Percentiles rank a stretch among this genome's conserved stretches.
Conservation (phyloP, 805 yeast species). For the Suhomyces kilbournensis region DNA sequence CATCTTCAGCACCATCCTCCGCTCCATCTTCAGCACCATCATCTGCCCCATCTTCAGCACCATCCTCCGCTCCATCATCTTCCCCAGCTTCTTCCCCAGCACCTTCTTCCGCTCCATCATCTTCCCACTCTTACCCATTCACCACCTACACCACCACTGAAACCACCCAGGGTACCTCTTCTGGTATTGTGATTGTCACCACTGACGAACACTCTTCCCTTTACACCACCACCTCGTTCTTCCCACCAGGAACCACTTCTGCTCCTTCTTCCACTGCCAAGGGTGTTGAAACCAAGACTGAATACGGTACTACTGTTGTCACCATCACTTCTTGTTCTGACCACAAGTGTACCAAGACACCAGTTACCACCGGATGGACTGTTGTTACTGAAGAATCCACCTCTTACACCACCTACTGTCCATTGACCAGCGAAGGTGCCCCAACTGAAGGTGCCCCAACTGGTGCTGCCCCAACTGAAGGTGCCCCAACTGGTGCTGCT, state of each 20-base stretch:
- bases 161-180: not conserved
- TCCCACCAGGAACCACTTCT: constrained; percentile 11
- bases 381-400: constrained; percentile 31
- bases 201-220: not conserved
- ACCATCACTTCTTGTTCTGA: constrained; percentile 36
- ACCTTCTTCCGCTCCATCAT: constrained; percentile 2
- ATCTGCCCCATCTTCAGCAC: not conserved
- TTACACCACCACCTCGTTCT: constrained; percentile 3
- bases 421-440: constrained; percentile 15
- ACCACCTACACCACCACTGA: constrained; percentile 5
- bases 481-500: constrained; percentile 1
- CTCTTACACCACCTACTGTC: constrained; percentile 35
- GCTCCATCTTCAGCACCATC: constrained; percentile 4
- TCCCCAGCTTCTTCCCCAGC: constrained; percentile 5
- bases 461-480: not conserved
- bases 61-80: not conserved
- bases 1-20: not conserved
- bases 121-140: constrained; percentile 3
- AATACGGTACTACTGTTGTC: constrained; percentile 23
- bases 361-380: constrained; percentile 35
- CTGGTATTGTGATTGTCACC: constrained; percentile 1
- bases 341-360: constrained; percentile 21
- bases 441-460: constrained; percentile 2
- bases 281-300: constrained; percentile 18
- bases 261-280: constrained; percentile 21